Evolutionary conservation across 495 filamentous ascomycete species (phyloP).

Genomic region (Talaromyces trachyspermus): DNA sequence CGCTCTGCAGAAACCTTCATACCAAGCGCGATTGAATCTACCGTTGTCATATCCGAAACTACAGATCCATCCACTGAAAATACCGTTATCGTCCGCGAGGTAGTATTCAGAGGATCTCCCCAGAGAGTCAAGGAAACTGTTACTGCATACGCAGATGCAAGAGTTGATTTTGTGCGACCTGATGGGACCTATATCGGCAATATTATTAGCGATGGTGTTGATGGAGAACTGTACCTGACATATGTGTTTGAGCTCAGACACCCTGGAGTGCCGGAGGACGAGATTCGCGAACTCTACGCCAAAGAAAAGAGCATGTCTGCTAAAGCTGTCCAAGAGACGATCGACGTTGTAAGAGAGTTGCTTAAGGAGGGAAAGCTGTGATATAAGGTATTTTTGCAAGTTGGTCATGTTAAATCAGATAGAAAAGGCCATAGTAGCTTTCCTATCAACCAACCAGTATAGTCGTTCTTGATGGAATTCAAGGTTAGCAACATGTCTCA

Average conservation of each 20-base stretch:
- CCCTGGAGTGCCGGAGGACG: constrained; percentile 25
- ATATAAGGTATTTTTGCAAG: no score
- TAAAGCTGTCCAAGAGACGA: constrained; percentile 28
- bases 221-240: constrained; percentile 42
- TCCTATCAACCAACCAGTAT: no score
- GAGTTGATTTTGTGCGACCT: constrained; percentile 30
- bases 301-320: constrained; percentile 24
- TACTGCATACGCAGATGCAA: constrained; percentile 15
- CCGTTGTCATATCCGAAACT: constrained; percentile 30
- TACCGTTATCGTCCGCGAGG: constrained; percentile 18
- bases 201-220: constrained; percentile 38
- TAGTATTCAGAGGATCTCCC: constrained; percentile 17
- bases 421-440: no score
- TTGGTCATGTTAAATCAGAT: no score
- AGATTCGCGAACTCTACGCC: constrained; percentile 19
- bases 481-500: no score
- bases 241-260: constrained; percentile 49
- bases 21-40: constrained; percentile 34
- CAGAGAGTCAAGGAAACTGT: constrained; percentile 19
- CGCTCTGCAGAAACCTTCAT: constrained; percentile 46
- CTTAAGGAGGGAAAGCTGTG: constrained; percentile 24
- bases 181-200: constrained; percentile 36
- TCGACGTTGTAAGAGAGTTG: constrained; percentile 27
- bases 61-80: constrained; percentile 23
- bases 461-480: no score